A percentile compares a stretch with the other conserved stretches of the same genome.
Evolutionary conservation across 78 protist genomes (phyloP).

Genomic region (Speleostelium caveatum): DNA sequence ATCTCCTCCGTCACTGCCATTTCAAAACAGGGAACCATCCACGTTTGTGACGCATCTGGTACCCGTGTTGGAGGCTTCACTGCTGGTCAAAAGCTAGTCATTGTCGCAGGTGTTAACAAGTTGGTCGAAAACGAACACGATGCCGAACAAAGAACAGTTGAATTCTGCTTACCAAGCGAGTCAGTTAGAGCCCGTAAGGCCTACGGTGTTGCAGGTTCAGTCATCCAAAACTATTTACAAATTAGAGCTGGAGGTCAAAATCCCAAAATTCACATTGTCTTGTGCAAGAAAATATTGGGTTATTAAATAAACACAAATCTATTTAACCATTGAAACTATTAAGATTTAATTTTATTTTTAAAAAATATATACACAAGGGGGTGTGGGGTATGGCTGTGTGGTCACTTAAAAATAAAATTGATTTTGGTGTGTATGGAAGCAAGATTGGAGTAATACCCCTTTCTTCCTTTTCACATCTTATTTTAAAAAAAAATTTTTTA

Average conservation of each 20-base stretch:
- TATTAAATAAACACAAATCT: neutral
- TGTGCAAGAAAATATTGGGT: conserved; percentile 27
- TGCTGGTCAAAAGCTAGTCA: conserved; percentile 27
- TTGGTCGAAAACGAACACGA: conserved; percentile 29
- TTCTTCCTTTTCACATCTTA: no score
- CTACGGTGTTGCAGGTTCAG: conserved; percentile 30
- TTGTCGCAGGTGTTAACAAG: conserved; percentile 41
- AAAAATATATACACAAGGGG: no score
- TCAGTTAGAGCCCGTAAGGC: conserved; percentile 51
- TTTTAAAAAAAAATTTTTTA: no score
- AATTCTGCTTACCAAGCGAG: conserved; percentile 65
- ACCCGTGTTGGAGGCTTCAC: conserved; percentile 54
- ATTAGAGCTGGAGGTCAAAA: neutral
- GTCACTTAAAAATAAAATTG: no score
- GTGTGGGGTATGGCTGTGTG: no score
- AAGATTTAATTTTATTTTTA: no score
- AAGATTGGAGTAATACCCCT: no score
- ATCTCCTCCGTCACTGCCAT: conserved; percentile 33
- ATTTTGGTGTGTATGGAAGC: no score
- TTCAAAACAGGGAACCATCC: conserved; percentile 30
- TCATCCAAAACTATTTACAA: conserved; percentile 32
- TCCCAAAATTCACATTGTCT: conserved; percentile 10
- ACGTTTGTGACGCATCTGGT: conserved; percentile 53
- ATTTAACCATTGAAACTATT: neutral
- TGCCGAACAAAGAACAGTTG: conserved; percentile 25